Evolutionary conservation across 1,284 basidiomycete genomes (phyloP), one percentile per base, ranked within the genome.

Genomic region (Sutorius eximius): DNA sequence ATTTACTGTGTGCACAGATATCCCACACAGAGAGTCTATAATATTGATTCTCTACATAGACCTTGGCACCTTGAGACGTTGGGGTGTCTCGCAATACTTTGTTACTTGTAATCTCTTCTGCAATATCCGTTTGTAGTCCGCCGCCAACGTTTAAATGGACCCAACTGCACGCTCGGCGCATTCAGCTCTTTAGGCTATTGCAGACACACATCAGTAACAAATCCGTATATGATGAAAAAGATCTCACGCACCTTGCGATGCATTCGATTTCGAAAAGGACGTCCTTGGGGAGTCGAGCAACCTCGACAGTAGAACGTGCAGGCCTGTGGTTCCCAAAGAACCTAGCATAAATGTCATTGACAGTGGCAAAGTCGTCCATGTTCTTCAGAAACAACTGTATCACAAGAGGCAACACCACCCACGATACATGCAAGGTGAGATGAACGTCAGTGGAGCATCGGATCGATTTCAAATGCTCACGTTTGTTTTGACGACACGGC

Each of bases 251-350:
- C 83, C 81, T 83, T 15, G 87, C 91, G 69, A 96, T 90, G 64
- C 86, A 87, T 76, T 98, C 95, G 59, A 98, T 84, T 79, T 99
- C 96, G 51, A 98, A 89, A 36, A 95, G 78, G 15, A 88, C 91
- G 63, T 87, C 86, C 70, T 85, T 83, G 34, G 90, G 90, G 37
- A 93, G 77, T 38, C 86, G 79, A 16, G 89, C 81, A 24, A 82
- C 91, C 75, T 89, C 86, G 61, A 96, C 91, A 49, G 91, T 88
- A 20, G 93, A 95, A 58, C 96, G 82, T 1, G 96, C 93, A 46
- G 96, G 96, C 75, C 93, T 95, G 78, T 95, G 90, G 49, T 84
- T 78, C n/a, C 89, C 92, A 70, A 95, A 96, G 74, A 89, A 88
- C 52, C 81, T 77, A 43, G 81, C 81, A 71, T 95, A 95, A 50